A percentile compares a stretch with the other conserved stretches of the same genome.
Evolutionary conservation across 495 filamentous ascomycete genomes (phyloP).

Genomic region (Cenococcum geophilum): DNA sequence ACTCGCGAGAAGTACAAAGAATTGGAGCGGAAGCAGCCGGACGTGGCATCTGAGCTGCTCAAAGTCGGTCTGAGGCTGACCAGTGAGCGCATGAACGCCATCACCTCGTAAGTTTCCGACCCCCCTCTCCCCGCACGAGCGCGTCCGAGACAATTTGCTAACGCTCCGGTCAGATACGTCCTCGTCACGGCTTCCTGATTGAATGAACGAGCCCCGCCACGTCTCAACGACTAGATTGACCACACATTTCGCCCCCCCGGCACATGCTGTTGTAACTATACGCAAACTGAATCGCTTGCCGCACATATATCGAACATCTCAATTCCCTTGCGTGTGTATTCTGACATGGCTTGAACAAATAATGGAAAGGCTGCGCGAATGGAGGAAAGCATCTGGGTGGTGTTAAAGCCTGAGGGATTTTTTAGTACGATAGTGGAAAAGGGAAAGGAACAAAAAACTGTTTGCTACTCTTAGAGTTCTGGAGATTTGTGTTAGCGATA

Average conservation of each 20-base stretch:
- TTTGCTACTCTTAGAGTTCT: too few relatives aligned
- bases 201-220: neutral
- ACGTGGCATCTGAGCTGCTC: slow-evolving; percentile 77
- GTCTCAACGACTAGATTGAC: too few relatives aligned
- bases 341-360: neutral
- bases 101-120: slow-evolving; percentile 48
- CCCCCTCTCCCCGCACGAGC: neutral
- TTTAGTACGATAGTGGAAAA: too few relatives aligned
- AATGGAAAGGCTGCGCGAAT: neutral
- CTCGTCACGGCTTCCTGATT: neutral
- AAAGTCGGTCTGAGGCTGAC: slow-evolving; percentile 80
- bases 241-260: too few relatives aligned
- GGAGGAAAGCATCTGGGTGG: neutral
- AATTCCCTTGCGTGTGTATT: neutral
- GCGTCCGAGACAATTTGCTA: neutral
- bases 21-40: slow-evolving; percentile 61
- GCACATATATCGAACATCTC: neutral
- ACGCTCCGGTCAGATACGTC: neutral
- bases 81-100: slow-evolving; percentile 81
- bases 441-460: too few relatives aligned
- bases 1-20: slow-evolving; percentile 60
- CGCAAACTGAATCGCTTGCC: neutral
- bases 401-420: too few relatives aligned
- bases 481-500: too few relatives aligned
- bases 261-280: neutral